These are phyloP conservation scores for Mallotus japonicus DNA, from an alignment of 441 rosid species.

Conservation along the genomic window DNA sequence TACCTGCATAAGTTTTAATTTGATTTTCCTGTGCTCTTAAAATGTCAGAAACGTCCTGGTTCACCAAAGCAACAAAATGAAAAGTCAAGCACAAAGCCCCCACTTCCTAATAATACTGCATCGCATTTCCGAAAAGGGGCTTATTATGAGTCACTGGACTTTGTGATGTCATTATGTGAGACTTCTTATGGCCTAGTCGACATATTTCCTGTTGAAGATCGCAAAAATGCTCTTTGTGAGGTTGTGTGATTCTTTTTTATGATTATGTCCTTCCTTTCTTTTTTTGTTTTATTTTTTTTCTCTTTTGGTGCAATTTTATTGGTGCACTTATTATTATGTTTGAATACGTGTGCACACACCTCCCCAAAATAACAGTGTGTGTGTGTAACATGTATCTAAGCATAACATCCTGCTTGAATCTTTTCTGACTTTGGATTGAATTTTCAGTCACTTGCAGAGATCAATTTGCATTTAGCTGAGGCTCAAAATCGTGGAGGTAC, in stretches of 20 bases:
- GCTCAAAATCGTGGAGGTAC: conserved; percentile 88
- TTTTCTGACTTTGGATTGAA: conserved; percentile 28
- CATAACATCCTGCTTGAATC: conserved; percentile 15
- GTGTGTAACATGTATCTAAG: background rate
- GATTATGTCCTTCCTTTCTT: background rate
- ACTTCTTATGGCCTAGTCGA: conserved; percentile 97
- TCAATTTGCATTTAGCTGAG: conserved; percentile 73
- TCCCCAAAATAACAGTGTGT: background rate
- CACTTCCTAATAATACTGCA: conserved; percentile 65
- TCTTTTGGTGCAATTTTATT: background rate
- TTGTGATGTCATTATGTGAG: conserved; percentile 87
- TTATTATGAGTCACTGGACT: conserved; percentile 89
- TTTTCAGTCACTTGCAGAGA: conserved; percentile 90
- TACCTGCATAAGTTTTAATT: background rate
- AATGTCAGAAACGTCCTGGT: conserved; percentile 75
- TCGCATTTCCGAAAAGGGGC: conserved; percentile 89
- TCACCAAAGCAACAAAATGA: conserved; percentile 81
- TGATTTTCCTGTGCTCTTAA: conserved; percentile 12
- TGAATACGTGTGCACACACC: background rate
- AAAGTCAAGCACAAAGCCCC: conserved; percentile 69
- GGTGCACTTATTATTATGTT: background rate
- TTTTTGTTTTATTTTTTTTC: background rate
- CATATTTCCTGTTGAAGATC: conserved; percentile 95
- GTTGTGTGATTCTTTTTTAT: conserved; percentile 33
- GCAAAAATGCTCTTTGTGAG: conserved; percentile 91